Evolutionary conservation across 2,329 filamentous ascomycete genomes (phyloP).

Genomic region (Colletotrichum abscissum): DNA sequence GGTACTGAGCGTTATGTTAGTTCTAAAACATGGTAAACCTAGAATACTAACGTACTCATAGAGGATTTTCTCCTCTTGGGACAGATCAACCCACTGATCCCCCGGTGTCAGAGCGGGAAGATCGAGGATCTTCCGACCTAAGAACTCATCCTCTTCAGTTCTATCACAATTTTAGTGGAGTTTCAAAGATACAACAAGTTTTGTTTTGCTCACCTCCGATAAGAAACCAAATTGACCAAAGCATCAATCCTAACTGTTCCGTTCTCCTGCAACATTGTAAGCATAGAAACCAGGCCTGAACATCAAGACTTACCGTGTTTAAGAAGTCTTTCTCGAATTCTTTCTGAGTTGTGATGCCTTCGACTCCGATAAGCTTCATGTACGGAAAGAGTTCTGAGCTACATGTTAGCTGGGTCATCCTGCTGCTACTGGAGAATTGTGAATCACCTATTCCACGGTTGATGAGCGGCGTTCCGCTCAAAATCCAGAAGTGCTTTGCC

Average conservation of each 20-base stretch:
- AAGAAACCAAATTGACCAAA: conserved; percentile 23
- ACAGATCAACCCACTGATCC: conserved; percentile 41
- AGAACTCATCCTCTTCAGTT: conserved; percentile 42
- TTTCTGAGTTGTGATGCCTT: conserved; percentile 2
- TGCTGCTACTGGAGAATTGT: not conserved
- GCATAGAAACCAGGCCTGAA: not conserved
- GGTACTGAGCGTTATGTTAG: not conserved
- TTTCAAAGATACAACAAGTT: not conserved
- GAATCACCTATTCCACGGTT: conserved; percentile 45
- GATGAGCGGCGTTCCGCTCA: conserved; percentile 50
- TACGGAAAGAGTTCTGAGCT: conserved; percentile 50
- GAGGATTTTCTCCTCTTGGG: conserved; percentile 41
- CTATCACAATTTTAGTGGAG: conserved; percentile 30
- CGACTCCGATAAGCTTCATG: conserved; percentile 44
- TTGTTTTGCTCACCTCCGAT: conserved; percentile 7
- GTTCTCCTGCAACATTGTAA: not conserved
- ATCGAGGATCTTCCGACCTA: conserved; percentile 40
- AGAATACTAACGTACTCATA: conserved; percentile 39
- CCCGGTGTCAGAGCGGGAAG: conserved; percentile 36
- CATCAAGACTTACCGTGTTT: conserved; percentile 20
- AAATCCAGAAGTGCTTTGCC: conserved; percentile 47
- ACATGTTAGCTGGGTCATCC: conserved; percentile 34
- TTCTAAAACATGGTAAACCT: not conserved
- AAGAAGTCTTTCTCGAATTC: conserved; percentile 38
- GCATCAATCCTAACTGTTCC: conserved; percentile 11